Evolutionary conservation across 441 rosid genomes (phyloP), one percentile per base, ranked within the genome.

Genomic region (Mallotus repandus): DNA sequence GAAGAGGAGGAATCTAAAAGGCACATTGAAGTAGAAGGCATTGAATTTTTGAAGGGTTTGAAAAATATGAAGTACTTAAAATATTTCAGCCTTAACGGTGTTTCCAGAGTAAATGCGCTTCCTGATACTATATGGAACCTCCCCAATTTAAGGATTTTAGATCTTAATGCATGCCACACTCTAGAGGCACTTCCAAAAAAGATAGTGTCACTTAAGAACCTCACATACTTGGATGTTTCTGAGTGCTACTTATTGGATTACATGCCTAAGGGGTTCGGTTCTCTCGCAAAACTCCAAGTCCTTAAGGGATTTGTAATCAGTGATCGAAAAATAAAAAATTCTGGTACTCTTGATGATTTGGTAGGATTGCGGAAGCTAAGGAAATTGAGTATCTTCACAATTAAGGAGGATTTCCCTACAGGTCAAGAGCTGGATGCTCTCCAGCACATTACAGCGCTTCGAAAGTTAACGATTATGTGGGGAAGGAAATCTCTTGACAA

Each of bases 121-220:
- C 85, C 84, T 1, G 52, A 65, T 50, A 49, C 79, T 43, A 53
- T 85, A 2, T 78, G 84, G 70, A 77, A 76, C 69, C 90, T 85
- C 13, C 48, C 22, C 5, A 79, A 74, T 22, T 75, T 90, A 78
- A 73, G 66, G 74, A 79, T 88, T 59, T 77, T 90, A 66, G 88
- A 90, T 79, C 85, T 88, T n/a, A 81, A 82, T 41, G 88, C 87
- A 57, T 87, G 96, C 78, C 81, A 87, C 77, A 83, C 78, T 73
- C 75, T 88, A 3, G 91, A 86, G 75, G 73, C 60, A 46, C 87
- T 90, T 73, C 92, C 95, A 4, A 82, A 87, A 0, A 74, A 70
- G 68, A 82, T 90, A 70, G 77, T 71, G 7, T 68, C 63, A 2
- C 87, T 90, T 66, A 80, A 80, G 81, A 71, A 63, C 21, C 76